Base-by-base conservation (phyloP, 2,329 filamentous ascomycete species). In the Microcyclospora tardicrescens region DNA sequence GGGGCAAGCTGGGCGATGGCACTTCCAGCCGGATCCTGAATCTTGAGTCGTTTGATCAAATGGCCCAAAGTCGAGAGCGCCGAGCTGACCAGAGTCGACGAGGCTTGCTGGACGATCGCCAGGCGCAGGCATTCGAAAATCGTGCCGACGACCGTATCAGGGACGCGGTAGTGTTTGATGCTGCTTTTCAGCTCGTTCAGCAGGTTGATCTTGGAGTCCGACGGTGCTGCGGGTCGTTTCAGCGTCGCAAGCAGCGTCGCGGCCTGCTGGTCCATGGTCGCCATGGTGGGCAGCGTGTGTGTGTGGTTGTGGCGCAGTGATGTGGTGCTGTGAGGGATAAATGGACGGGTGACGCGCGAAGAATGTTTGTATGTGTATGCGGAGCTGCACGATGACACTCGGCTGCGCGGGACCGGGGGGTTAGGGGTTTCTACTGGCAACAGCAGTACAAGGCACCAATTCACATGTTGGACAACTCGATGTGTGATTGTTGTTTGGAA, bases 151-250 rank as follows among this genome's bases (percentile, higher is more conserved):
- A 72, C 72, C 39, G 64, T 62, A 48, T 93, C 84, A 43, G 85
- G 84, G 34, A 94, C 84, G 65, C 86, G 86, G 58, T 83, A 81
- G 61, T 93, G 86, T 62, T 94, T 94, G 69, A 94, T 94, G 59
- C 78, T 75, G 33, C 83, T 86, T 64, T 94, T 93, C 62, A 87
- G 68, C 53, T 68, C 71, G 43, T 77, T 83, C 51, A 94, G 75
- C 38, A 75, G 72, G 47, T 75, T 68, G 46, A 85, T 71, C 58
- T 86, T 86, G 37, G 70, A 63, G 53, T 87, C 81, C 51, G 84
- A 67, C 35, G 76, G 71, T 29, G 73, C 70, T 51, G 84, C 81
- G 50, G 75, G 72, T 59, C 71, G 70, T 56, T 73, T 73, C 45
- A 75, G 63, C 37, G 67, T 63, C 41, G 62, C 64, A 47, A 76